Percentiles rank a stretch among this genome's conserved stretches.
These are phyloP conservation scores for Diatrype stigma DNA, from an alignment of 2,329 filamentous ascomycete species.

Conservation along the genomic window DNA sequence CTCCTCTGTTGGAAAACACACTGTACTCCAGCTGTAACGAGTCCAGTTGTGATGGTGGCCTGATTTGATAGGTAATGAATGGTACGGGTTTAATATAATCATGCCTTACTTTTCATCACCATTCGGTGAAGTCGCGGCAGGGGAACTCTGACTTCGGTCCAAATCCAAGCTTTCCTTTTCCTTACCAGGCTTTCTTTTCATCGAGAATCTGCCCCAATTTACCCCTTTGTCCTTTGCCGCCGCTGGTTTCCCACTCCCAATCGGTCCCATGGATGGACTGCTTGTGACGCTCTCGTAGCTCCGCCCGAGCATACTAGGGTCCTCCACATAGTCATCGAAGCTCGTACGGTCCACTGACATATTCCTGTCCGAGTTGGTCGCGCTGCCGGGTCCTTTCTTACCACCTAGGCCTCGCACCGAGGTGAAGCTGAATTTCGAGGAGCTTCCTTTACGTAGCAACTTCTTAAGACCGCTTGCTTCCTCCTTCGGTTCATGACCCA, in stretches of 20 bases:
- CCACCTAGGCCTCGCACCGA: conserved; percentile 43
- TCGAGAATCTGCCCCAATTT: conserved; percentile 50
- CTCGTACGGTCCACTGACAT: conserved; percentile 52
- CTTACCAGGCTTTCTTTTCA: conserved; percentile 54
- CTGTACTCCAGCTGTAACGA: too few species aligned
- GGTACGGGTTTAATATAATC: too few species aligned
- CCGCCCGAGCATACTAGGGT: conserved; percentile 36
- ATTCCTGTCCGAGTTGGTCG: conserved; percentile 54
- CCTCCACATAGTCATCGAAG: conserved; percentile 52
- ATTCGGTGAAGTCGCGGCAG: conserved; percentile 16
- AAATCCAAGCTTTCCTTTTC: conserved; percentile 54
- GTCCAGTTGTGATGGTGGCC: too few species aligned
- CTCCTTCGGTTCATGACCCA: conserved; percentile 40
- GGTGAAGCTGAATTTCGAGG: conserved; percentile 61
- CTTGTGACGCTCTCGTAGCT: conserved; percentile 54
- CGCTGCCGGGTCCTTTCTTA: conserved; percentile 57
- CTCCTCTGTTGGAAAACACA: too few species aligned
- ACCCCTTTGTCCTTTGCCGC: conserved; percentile 40
- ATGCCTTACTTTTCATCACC: conserved; percentile 18
- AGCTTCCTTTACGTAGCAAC: conserved; percentile 62
- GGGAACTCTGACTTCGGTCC: conserved; percentile 33
- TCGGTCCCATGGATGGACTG: conserved; percentile 52
- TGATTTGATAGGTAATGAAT: too few species aligned
- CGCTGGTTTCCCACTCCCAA: conserved; percentile 38
- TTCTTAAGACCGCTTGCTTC: conserved; percentile 56